Evolutionary conservation across 805 yeast genomes (phyloP).

Genomic region (Candida suzukii): DNA sequence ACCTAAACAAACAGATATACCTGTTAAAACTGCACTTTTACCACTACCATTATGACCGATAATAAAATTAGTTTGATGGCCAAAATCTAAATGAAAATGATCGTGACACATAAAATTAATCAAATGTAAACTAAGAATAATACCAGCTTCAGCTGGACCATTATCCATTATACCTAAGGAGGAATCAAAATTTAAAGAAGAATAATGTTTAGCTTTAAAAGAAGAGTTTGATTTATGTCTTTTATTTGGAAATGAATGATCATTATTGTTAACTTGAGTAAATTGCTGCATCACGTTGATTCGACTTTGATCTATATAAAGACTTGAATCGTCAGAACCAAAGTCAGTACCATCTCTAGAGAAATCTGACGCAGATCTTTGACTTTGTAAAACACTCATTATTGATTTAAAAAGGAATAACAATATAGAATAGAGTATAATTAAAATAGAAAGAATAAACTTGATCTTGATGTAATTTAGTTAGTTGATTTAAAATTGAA

Average conservation of each 20-base stretch:
- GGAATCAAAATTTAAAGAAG: too few relatives aligned
- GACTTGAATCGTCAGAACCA: too few relatives aligned
- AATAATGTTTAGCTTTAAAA: too few relatives aligned
- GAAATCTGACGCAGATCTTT: too few relatives aligned
- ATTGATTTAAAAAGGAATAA: too few relatives aligned
- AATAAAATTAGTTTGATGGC: slow-evolving; percentile 78
- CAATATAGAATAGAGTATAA: too few relatives aligned
- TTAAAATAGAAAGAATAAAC: too few relatives aligned
- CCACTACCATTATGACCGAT: slow-evolving; percentile 92
- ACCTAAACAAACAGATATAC: slow-evolving; percentile 81
- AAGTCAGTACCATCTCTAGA: too few relatives aligned
- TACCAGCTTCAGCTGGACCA: slow-evolving; percentile 50
- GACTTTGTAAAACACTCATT: too few relatives aligned
- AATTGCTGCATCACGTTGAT: slow-evolving; percentile 14
- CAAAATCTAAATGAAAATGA: slow-evolving; percentile 65
- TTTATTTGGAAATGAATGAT: neutral
- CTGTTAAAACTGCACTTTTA: slow-evolving; percentile 81
- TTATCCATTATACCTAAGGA: slow-evolving; percentile 8
- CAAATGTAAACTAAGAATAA: slow-evolving; percentile 54
- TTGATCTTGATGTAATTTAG: too few relatives aligned
- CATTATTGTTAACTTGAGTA: neutral
- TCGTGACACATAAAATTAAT: slow-evolving; percentile 89
- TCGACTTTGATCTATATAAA: slow-evolving; percentile 9
- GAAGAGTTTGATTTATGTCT: neutral
- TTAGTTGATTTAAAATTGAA: too few relatives aligned